Conservation (phyloP, 2,329 filamentous ascomycete genomes). For the Arthrobotrys iridis region DNA sequence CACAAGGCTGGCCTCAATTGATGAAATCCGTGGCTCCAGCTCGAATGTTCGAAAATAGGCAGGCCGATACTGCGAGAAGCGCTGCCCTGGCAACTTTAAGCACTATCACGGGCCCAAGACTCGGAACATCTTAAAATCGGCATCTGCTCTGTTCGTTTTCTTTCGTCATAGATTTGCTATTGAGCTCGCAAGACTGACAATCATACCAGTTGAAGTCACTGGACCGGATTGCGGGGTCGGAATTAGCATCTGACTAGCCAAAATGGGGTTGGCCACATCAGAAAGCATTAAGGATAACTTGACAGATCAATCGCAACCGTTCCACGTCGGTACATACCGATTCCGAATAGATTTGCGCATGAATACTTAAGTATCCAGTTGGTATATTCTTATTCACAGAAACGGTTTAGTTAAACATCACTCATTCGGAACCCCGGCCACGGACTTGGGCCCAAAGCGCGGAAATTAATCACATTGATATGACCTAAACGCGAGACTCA, state of each 20-base stretch:
- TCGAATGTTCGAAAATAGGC: too few relatives aligned
- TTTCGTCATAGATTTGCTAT: too few relatives aligned
- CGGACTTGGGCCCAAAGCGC: neutral
- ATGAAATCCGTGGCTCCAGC: too few relatives aligned
- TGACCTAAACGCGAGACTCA: slow-evolving; percentile 9
- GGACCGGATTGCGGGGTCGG: neutral
- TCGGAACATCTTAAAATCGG: too few relatives aligned
- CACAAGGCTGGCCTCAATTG: too few relatives aligned
- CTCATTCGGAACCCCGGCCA: neutral
- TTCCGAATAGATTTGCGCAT: neutral
- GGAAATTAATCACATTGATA: slow-evolving; percentile 5
- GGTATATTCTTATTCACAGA: neutral
- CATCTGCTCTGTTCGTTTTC: too few relatives aligned
- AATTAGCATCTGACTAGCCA: neutral
- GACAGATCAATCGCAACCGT: slow-evolving; percentile 11
- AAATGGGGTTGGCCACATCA: slow-evolving; percentile 13
- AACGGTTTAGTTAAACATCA: neutral
- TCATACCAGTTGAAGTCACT: too few relatives aligned
- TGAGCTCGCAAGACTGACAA: too few relatives aligned
- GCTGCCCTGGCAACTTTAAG: too few relatives aligned
- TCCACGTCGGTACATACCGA: neutral
- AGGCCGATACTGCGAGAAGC: too few relatives aligned
- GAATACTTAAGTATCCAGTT: neutral
- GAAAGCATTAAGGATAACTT: neutral
- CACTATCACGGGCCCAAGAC: too few relatives aligned